Base-by-base conservation (phyloP, 2,329 filamentous ascomycete genomes). In the Xylaria sp. region DNA sequence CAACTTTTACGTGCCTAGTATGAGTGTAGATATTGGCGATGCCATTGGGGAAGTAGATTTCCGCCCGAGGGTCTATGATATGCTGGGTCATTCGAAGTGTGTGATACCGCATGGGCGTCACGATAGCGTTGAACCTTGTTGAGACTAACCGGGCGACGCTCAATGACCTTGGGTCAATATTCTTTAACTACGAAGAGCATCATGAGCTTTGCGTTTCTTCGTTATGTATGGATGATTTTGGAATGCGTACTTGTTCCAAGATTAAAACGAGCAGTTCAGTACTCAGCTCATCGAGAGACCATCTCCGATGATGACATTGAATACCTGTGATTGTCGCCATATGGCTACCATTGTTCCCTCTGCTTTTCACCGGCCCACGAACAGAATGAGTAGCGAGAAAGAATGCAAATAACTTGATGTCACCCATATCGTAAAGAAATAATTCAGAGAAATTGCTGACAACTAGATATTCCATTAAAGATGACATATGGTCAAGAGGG, bases 191-290 rank as follows among this genome's bases (percentile, higher is more conserved):
- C 8, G 41, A 64, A 67, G 39, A 9, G 20, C 4, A 50, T 34
- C 60, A 12, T 67, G 71, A 65, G 76, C 69, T 59, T 59, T 28
- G 48, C 13, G 2, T 13, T 60, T 12, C 60, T 45, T 30, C 13
- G 20, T 32, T 10, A 5, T 10, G 5, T 8, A n/a, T 13, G 25
- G 28, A 72, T 41, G 15, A n/a, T 34, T 10, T 34, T 2, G 43
- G 41, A 12, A n/a, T 41, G 7, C 36, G 10, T 76, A 84, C 83
- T 74, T 83, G 78, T 71, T 81, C 72, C 30, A 83, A 77, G 39
- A 84, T 79, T 43, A 84, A 73, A 60, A 75, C 71, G n/a, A 84
- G 58, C 18, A 84, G 72, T 73, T 85, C 83, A 4, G 81, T 78
- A 72, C 81, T 83, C 20, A 85, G 78, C 60, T 77, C 73, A 60